These are phyloP conservation scores for Pulveroboletus ravenelii DNA, from an alignment of 768 basidiomycete genomes.

Conservation along the genomic window DNA sequence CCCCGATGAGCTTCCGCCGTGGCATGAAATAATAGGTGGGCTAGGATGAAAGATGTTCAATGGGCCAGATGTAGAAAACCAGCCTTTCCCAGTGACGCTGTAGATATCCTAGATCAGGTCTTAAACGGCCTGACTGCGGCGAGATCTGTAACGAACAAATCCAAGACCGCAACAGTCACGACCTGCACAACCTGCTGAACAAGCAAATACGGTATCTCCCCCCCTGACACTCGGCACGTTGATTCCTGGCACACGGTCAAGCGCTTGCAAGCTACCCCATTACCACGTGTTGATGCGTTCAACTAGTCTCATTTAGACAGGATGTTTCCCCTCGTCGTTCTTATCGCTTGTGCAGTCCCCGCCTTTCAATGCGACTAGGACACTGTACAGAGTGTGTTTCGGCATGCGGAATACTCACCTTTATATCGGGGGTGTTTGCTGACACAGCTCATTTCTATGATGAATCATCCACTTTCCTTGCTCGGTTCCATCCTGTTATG, in stretches of 20 bases:
- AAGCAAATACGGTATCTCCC: background rate
- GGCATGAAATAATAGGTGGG: too few species aligned
- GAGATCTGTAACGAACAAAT: slow-evolving; percentile 9
- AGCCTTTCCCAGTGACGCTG: too few species aligned
- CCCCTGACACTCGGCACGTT: background rate
- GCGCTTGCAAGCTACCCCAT: slow-evolving; percentile 33
- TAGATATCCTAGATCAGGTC: slow-evolving; percentile 4
- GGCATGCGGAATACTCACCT: too few species aligned
- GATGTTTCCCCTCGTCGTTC: slow-evolving; percentile 12
- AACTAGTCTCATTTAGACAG: slow-evolving; percentile 9
- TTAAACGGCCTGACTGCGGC: slow-evolving; percentile 2
- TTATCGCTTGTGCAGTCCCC: slow-evolving; percentile 6
- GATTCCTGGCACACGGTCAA: background rate
- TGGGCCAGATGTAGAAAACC: background rate
- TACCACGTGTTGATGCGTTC: slow-evolving; percentile 10
- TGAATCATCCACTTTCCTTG: slow-evolving; percentile 5
- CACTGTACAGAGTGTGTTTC: background rate
- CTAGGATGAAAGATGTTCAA: background rate
- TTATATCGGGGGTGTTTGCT: background rate
- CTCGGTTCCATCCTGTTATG: slow-evolving; percentile 7
- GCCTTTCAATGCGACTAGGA: background rate
- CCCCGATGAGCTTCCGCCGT: too few species aligned
- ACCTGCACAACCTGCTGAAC: slow-evolving; percentile 37
- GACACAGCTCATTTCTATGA: background rate
- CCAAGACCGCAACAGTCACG: slow-evolving; percentile 33